These are phyloP conservation scores for Xylaria scruposa DNA, from an alignment of 495 filamentous ascomycete species.

Conservation along the genomic window DNA sequence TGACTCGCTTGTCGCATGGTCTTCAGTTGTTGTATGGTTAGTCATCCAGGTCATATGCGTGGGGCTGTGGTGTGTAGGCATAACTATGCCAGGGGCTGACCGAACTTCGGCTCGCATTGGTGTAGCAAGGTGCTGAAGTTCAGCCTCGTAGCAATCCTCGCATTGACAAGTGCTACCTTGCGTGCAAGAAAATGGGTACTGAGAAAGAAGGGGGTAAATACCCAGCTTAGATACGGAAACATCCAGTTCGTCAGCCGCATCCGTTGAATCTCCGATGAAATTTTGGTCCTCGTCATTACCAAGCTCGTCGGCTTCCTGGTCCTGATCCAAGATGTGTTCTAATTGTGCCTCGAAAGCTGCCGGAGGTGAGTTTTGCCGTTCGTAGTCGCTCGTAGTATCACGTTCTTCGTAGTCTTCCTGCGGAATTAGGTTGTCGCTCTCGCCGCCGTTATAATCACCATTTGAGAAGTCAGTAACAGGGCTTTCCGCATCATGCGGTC, in stretches of 20 bases:
- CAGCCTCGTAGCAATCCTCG: slow-evolving; percentile 34
- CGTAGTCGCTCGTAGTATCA: background rate
- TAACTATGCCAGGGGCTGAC: slow-evolving; percentile 7
- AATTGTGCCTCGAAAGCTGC: background rate
- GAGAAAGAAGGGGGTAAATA: slow-evolving; percentile 30
- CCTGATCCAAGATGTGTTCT: background rate
- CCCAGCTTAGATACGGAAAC: slow-evolving; percentile 35
- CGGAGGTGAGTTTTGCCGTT: background rate
- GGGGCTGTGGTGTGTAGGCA: background rate
- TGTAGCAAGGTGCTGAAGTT: slow-evolving; percentile 25
- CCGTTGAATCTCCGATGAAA: slow-evolving; percentile 34
- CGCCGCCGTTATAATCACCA: slow-evolving; percentile 58
- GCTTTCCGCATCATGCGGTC: slow-evolving; percentile 18
- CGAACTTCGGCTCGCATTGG: slow-evolving; percentile 18
- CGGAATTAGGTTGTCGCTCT: slow-evolving; percentile 36
- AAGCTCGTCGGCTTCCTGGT: slow-evolving; percentile 6
- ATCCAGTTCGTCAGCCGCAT: slow-evolving; percentile 43
- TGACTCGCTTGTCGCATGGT: slow-evolving; percentile 11
- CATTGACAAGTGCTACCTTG: slow-evolving; percentile 28
- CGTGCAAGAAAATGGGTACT: slow-evolving; percentile 15
- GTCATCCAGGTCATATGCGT: slow-evolving; percentile 12
- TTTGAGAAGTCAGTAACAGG: slow-evolving; percentile 26
- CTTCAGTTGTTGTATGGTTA: slow-evolving; percentile 19
- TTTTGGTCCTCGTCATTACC: slow-evolving; percentile 36
- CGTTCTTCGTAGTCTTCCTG: slow-evolving; percentile 34